phyloP scores from a whole-genome alignment of 192 early-diverging fungal species.

The Jimgerdemannia lactiflua region DNA sequence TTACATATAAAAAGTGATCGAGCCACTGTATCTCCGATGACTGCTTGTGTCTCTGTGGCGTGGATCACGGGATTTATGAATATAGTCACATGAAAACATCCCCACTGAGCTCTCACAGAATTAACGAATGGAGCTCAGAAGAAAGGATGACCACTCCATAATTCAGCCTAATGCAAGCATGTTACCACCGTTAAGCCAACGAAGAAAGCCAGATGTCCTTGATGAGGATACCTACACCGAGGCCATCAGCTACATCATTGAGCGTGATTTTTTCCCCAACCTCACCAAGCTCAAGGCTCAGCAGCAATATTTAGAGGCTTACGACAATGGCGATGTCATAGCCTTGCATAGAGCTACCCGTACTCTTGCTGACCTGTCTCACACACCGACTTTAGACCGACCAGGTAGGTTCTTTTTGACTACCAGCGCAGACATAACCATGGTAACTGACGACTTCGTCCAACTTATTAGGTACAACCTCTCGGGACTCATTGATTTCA shows the following conservation, averaged over 20 bases:
- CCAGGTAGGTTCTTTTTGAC: neutral
- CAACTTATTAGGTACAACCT: neutral
- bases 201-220: slow-evolving; percentile 34
- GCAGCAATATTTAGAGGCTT: slow-evolving; percentile 54
- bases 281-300: slow-evolving; percentile 49
- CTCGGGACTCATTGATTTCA: neutral
- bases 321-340: slow-evolving; percentile 34
- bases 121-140: too few relatives aligned
- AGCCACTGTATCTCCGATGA: too few relatives aligned
- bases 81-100: too few relatives aligned
- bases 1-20: too few relatives aligned
- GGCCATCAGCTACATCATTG: slow-evolving; percentile 71
- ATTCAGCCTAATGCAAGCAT: too few relatives aligned
- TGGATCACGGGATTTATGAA: too few relatives aligned
- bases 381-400: neutral
- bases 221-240: slow-evolving; percentile 82
- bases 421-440: too few relatives aligned
- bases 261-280: slow-evolving; percentile 81
- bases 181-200: neutral
- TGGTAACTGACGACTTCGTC: too few relatives aligned
- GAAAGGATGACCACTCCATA: too few relatives aligned
- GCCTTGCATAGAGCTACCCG: slow-evolving; percentile 20
- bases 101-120: too few relatives aligned
- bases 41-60: too few relatives aligned
- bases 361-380: slow-evolving; percentile 14